phyloP scores from a whole-genome alignment of 106 monocot species.

The Allium sativum region DNA sequence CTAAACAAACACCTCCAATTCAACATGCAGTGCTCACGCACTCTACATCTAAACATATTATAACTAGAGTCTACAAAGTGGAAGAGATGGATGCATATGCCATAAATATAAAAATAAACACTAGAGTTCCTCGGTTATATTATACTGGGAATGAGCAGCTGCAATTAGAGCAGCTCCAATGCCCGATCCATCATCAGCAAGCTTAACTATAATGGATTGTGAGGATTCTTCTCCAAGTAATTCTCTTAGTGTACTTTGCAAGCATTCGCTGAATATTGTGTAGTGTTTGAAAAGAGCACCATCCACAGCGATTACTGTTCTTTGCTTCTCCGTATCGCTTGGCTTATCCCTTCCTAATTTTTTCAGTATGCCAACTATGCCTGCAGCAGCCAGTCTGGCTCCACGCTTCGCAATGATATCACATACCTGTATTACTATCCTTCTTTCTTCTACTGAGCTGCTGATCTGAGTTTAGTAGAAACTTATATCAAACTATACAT shows the following conservation, averaged over 20 bases:
- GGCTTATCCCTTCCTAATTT: conserved; percentile 48
- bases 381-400: conserved; percentile 75
- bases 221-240: conserved; percentile 63
- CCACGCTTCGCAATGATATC: conserved; percentile 67
- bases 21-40: too few species aligned
- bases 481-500: too few species aligned
- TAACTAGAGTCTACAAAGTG: too few species aligned
- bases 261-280: conserved; percentile 39
- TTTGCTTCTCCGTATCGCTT: neutral
- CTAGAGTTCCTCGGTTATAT: conserved; percentile 23
- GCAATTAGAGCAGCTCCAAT: conserved; percentile 83
- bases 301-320: conserved; percentile 81
- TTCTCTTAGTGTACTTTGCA: conserved; percentile 61
- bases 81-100: too few species aligned
- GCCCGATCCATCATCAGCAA: conserved; percentile 85
- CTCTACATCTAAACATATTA: too few species aligned
- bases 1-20: too few species aligned
- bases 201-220: conserved; percentile 36
- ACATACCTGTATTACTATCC: conserved; percentile 50
- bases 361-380: conserved; percentile 79
- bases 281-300: conserved; percentile 96
- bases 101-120: neutral
- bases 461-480: conserved; percentile 30
- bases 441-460: conserved; percentile 46
- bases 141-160: conserved; percentile 75